These are phyloP conservation scores for Epicoccum sorghinum DNA, from an alignment of 2,329 filamentous ascomycete genomes.

Conservation along the genomic window DNA sequence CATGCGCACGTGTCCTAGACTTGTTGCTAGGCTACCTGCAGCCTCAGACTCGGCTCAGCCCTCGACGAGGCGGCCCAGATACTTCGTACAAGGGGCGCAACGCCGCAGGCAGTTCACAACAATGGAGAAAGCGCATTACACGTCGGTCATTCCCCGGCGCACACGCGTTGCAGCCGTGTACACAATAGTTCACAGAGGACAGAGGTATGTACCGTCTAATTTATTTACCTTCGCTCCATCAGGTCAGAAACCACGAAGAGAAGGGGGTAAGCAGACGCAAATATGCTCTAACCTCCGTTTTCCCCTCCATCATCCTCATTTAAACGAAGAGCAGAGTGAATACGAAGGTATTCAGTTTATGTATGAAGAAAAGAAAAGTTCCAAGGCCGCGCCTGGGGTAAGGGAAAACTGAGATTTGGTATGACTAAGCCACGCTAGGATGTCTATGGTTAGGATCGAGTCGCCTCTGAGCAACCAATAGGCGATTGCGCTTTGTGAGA, in stretches of 20 bases:
- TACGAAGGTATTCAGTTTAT: conserved; percentile 59
- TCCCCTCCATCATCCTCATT: conserved; percentile 69
- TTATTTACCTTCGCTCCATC: conserved; percentile 56
- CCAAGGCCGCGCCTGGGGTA: conserved; percentile 27
- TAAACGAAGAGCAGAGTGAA: conserved; percentile 69
- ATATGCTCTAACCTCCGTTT: conserved; percentile 65
- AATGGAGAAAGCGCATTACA: no score
- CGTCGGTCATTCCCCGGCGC: background rate
- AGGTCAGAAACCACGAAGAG: conserved; percentile 49
- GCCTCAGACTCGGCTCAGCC: background rate
- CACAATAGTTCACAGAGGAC: background rate
- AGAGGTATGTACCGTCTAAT: conserved; percentile 51
- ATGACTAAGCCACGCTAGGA: conserved; percentile 35
- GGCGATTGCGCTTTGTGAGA: conserved; percentile 20
- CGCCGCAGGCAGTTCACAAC: no score
- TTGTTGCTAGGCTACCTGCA: background rate
- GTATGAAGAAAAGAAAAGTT: conserved; percentile 36
- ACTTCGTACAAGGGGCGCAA: background rate
- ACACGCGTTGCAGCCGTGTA: background rate
- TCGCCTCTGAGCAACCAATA: conserved; percentile 18
- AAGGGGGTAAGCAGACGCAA: conserved; percentile 64
- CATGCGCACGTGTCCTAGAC: background rate
- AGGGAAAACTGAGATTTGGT: conserved; percentile 27
- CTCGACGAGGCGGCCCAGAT: background rate
- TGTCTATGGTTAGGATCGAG: conserved; percentile 3